Conservation (phyloP, 2,329 filamentous ascomycete species). For the Fusarium mangiferae region DNA sequence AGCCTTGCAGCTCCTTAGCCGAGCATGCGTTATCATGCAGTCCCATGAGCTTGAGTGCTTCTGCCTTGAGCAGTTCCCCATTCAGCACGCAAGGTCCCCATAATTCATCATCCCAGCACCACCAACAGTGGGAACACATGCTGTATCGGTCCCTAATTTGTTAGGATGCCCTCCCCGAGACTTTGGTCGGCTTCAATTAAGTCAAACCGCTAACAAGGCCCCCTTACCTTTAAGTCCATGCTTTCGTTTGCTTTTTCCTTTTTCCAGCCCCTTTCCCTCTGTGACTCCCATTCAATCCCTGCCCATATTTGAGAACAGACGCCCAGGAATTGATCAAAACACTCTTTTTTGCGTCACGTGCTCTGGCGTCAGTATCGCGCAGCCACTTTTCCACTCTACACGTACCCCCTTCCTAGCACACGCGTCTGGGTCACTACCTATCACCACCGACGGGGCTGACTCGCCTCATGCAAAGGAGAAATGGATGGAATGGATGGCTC, state of each 20-base stretch:
- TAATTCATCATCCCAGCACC: slow-evolving; percentile 18
- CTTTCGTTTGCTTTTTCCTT: not conserved
- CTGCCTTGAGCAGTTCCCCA: slow-evolving; percentile 41
- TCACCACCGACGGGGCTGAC: slow-evolving; percentile 38
- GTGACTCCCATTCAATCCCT: slow-evolving; percentile 27
- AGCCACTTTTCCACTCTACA: slow-evolving; percentile 14
- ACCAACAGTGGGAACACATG: slow-evolving; percentile 5
- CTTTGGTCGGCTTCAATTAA: slow-evolving; percentile 15
- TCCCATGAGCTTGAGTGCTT: slow-evolving; percentile 38
- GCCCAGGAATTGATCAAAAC: slow-evolving; percentile 14
- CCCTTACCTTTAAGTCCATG: slow-evolving; percentile 22
- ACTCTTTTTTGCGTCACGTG: slow-evolving; percentile 32
- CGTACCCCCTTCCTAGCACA: not conserved
- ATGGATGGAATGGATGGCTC: slow-evolving; percentile 6
- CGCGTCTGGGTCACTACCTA: slow-evolving; percentile 37
- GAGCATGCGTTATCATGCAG: slow-evolving; percentile 42
- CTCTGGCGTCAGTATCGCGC: slow-evolving; percentile 6
- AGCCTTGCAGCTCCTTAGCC: slow-evolving; percentile 40
- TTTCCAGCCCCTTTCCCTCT: slow-evolving; percentile 28
- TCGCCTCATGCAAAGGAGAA: slow-evolving; percentile 32
- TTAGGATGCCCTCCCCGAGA: slow-evolving; percentile 5
- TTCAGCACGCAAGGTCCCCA: slow-evolving; percentile 15
- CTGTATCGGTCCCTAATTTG: slow-evolving; percentile 5
- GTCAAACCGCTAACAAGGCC: slow-evolving; percentile 16
- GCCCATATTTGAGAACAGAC: not conserved